Evolutionary conservation across 2,329 filamentous ascomycete species (phyloP).

Genomic region (Penicillium sp.): DNA sequence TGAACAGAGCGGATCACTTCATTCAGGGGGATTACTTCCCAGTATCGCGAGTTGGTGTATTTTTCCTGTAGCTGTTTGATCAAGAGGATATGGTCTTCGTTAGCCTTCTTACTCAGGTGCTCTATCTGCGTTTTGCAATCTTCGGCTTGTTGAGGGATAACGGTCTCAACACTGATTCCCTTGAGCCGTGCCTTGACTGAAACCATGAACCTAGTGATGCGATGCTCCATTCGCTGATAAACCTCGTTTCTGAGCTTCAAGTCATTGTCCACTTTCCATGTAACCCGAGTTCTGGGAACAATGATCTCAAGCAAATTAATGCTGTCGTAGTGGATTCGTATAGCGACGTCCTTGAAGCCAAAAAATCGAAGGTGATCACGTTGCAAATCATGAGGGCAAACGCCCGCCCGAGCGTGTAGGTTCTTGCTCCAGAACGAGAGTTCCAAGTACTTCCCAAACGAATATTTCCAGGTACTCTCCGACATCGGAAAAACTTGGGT

Average conservation of each 20-base stretch:
- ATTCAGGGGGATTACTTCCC: constrained; percentile 91
- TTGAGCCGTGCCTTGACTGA: constrained; percentile 77
- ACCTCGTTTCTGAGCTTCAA: constrained; percentile 86
- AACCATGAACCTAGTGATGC: constrained; percentile 74
- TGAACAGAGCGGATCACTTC: constrained; percentile 79
- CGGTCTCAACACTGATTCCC: constrained; percentile 82
- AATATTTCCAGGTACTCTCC: too few species aligned
- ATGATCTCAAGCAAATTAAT: constrained; percentile 91
- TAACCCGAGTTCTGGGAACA: constrained; percentile 78
- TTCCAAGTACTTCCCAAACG: too few species aligned
- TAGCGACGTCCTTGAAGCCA: constrained; percentile 71
- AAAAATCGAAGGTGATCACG: constrained; percentile 89
- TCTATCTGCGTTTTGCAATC: constrained; percentile 76
- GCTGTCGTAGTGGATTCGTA: constrained; percentile 84
- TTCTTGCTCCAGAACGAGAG: too few species aligned
- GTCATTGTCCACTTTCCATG: constrained; percentile 96
- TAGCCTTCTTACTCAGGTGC: constrained; percentile 63
- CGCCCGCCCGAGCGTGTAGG: too few species aligned
- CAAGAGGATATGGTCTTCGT: constrained; percentile 70
- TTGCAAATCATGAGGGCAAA: constrained; percentile 86
- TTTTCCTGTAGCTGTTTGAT: constrained; percentile 73
- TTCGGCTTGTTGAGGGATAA: constrained; percentile 77
- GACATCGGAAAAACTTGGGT: too few species aligned
- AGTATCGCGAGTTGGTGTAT: constrained; percentile 90
- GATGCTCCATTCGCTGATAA: constrained; percentile 68